These are phyloP conservation scores for Lactarius hatsudake DNA, from an alignment of 768 basidiomycete species.

Conservation along the genomic window DNA sequence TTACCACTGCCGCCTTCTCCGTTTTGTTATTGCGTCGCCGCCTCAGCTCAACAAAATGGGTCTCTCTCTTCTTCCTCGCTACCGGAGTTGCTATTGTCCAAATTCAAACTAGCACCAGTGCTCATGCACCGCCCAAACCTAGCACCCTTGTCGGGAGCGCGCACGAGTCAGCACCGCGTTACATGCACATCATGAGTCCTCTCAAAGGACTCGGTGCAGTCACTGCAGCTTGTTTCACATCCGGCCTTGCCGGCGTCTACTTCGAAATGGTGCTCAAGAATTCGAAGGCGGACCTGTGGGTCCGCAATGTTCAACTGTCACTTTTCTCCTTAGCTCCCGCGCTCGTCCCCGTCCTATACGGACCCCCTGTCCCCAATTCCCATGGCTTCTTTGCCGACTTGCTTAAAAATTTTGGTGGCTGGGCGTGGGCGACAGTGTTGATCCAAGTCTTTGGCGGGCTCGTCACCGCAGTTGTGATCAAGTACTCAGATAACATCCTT, in stretches of 20 bases:
- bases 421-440: constrained; percentile 93
- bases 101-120: constrained; percentile 63
- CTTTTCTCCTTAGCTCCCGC: constrained; percentile 91
- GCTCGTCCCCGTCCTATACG: constrained; percentile 71
- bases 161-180: constrained; percentile 55
- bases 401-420: constrained; percentile 84
- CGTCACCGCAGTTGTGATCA: constrained; percentile 93
- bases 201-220: constrained; percentile 83
- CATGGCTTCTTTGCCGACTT: constrained; percentile 53
- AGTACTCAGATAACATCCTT: constrained; percentile 92
- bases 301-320: constrained; percentile 86
- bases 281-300: constrained; percentile 82
- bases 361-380: constrained; percentile 42
- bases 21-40: constrained; percentile 77
- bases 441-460: constrained; percentile 93
- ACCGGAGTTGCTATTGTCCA: constrained; percentile 94
- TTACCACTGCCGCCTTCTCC: constrained; percentile 93
- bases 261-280: constrained; percentile 92
- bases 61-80: constrained; percentile 82
- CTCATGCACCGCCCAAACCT: constrained; percentile 30
- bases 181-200: constrained; percentile 76
- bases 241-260: constrained; percentile 88
- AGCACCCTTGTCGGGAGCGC: constrained; percentile 60
- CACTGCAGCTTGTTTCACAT: constrained; percentile 82
- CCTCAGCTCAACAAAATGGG: constrained; percentile 76